Conservation (phyloP, 1,139 yeast species). For the Casaregolazyma lundiana region DNA sequence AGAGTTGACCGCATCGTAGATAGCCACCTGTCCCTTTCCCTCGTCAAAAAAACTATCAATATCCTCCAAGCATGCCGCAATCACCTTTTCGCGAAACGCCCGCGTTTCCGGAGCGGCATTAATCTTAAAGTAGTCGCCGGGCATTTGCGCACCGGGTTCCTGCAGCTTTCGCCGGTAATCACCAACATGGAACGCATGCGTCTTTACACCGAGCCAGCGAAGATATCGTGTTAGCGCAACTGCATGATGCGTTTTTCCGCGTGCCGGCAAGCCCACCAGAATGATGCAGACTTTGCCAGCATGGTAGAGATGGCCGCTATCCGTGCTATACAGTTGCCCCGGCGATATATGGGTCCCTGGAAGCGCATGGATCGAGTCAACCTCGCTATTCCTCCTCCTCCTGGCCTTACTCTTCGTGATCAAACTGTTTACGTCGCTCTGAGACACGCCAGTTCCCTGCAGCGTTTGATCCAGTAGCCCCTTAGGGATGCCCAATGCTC, state of each 20-base stretch:
- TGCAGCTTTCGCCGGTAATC: slow-evolving; percentile 71
- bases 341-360: slow-evolving; percentile 43
- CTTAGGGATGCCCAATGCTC: background rate
- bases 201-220: slow-evolving; percentile 89
- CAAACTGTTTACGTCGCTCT: slow-evolving; percentile 1
- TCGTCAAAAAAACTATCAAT: slow-evolving; percentile 65
- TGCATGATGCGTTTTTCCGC: slow-evolving; percentile 92
- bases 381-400: slow-evolving; percentile 23
- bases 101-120: slow-evolving; percentile 55
- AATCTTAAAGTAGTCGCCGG: slow-evolving; percentile 68
- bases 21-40: slow-evolving; percentile 87
- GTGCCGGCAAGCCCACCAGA: slow-evolving; percentile 90
- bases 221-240: slow-evolving; percentile 87
- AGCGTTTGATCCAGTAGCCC: background rate
- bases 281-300: slow-evolving; percentile 92
- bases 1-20: slow-evolving; percentile 94
- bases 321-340: slow-evolving; percentile 88
- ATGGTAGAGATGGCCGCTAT: slow-evolving; percentile 83
- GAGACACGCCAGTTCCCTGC: background rate
- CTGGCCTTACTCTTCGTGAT: background rate
- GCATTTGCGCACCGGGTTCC: slow-evolving; percentile 44
- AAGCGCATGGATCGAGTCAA: slow-evolving; percentile 32
- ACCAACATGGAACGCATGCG: slow-evolving; percentile 88
- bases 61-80: slow-evolving; percentile 64
- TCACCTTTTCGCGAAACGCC: slow-evolving; percentile 53